Evolutionary conservation across 495 filamentous ascomycete species (phyloP).

Genomic region (Acidiella bohemica): DNA sequence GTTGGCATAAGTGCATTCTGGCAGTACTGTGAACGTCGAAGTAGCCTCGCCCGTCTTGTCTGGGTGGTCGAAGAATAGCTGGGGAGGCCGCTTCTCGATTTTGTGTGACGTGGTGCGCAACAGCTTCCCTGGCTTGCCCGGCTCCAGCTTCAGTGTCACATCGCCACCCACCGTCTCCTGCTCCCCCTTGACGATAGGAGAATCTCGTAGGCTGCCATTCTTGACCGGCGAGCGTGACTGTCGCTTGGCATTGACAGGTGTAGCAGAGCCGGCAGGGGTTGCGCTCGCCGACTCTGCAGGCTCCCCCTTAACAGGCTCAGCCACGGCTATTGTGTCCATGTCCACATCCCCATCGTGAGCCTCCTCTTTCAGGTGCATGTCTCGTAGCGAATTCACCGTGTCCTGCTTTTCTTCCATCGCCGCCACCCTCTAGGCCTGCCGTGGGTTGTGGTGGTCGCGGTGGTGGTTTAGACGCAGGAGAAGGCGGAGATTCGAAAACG

Average conservation of each 20-base stretch:
- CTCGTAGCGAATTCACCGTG: slow-evolving; percentile 22
- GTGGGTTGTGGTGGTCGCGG: slow-evolving; percentile 8
- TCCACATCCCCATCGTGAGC: slow-evolving; percentile 14
- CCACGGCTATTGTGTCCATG: slow-evolving; percentile 13
- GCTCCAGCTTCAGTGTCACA: slow-evolving; percentile 50
- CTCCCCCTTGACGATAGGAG: slow-evolving; percentile 30
- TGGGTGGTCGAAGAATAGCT: slow-evolving; percentile 53
- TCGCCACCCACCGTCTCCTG: slow-evolving; percentile 41
- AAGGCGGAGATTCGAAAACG: slow-evolving; percentile 1
- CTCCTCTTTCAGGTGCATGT: slow-evolving; percentile 25
- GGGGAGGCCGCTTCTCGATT: slow-evolving; percentile 42
- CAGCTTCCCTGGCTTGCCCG: slow-evolving; percentile 53
- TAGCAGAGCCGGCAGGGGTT: background rate
- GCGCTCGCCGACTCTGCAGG: slow-evolving; percentile 7
- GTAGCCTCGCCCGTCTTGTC: slow-evolving; percentile 65
- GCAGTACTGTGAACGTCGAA: slow-evolving; percentile 64
- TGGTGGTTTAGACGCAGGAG: background rate
- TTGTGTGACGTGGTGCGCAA: slow-evolving; percentile 65
- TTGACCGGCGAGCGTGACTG: slow-evolving; percentile 34
- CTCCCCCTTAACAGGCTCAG: slow-evolving; percentile 8
- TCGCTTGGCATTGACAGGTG: slow-evolving; percentile 2
- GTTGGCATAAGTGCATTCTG: slow-evolving; percentile 72
- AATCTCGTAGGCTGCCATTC: slow-evolving; percentile 22
- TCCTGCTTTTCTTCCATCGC: slow-evolving; percentile 20
- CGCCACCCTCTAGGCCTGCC: slow-evolving; percentile 26